Conservation (phyloP, 2,329 filamentous ascomycete species). For the Aspergillus sp. region DNA sequence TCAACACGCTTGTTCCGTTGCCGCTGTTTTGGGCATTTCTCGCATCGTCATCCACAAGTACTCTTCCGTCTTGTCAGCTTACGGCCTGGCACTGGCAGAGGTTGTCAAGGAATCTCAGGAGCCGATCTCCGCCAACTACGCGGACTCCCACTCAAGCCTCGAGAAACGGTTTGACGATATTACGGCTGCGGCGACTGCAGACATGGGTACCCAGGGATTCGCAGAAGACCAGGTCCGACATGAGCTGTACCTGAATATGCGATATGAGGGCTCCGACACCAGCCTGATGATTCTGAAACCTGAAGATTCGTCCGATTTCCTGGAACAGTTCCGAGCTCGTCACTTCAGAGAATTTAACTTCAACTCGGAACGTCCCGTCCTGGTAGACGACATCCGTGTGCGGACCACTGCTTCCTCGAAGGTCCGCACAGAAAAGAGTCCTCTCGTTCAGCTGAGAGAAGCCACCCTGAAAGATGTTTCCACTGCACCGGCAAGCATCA, state of each 20-base stretch:
- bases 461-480: slow-evolving; percentile 50
- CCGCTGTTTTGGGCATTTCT: slow-evolving; percentile 36
- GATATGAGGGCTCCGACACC: slow-evolving; percentile 49
- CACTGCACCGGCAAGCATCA: slow-evolving; percentile 50
- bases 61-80: slow-evolving; percentile 40
- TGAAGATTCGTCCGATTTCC: slow-evolving; percentile 77
- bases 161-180: slow-evolving; percentile 70
- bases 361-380: slow-evolving; percentile 76
- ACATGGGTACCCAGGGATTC: slow-evolving; percentile 43
- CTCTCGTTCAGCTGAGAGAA: slow-evolving; percentile 62
- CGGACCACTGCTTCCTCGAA: slow-evolving; percentile 69
- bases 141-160: slow-evolving; percentile 41
- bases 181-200: slow-evolving; percentile 53
- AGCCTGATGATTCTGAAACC: slow-evolving; percentile 51
- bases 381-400: slow-evolving; percentile 84
- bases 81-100: slow-evolving; percentile 59
- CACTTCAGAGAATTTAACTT: slow-evolving; percentile 93
- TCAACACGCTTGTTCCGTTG: slow-evolving; percentile 41
- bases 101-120: slow-evolving; percentile 83
- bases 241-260: slow-evolving; percentile 44
- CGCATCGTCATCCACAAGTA: slow-evolving; percentile 41
- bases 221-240: slow-evolving; percentile 33
- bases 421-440: slow-evolving; percentile 59
- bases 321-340: slow-evolving; percentile 74
- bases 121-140: slow-evolving; percentile 52